These are phyloP conservation scores for Betula pendula DNA, from an alignment of 306 rosid genomes.

Conservation along the genomic window DNA sequence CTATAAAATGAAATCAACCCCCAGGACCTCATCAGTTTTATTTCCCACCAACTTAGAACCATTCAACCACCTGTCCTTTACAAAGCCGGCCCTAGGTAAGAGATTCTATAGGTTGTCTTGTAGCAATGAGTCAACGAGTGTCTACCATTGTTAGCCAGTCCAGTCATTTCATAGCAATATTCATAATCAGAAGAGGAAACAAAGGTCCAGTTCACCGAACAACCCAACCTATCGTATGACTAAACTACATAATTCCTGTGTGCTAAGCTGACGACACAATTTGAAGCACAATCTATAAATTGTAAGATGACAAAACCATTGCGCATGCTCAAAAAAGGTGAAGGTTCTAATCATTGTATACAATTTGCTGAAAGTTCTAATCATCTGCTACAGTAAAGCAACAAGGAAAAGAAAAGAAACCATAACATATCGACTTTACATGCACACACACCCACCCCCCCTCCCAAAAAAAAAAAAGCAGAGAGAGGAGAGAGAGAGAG, in stretches of 20 bases:
- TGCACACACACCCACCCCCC: neutral
- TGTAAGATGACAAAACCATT: neutral
- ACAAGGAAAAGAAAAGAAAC: neutral
- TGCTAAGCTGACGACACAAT: neutral
- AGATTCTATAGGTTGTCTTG: neutral
- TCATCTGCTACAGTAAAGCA: neutral
- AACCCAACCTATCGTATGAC: constrained; percentile 22
- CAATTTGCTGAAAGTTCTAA: neutral
- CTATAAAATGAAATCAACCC: neutral
- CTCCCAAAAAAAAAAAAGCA: neutral
- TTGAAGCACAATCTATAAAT: constrained; percentile 4
- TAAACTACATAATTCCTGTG: constrained; percentile 15
- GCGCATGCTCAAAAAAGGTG: neutral
- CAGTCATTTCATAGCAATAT: constrained; percentile 10
- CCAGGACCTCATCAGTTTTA: neutral
- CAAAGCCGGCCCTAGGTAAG: neutral
- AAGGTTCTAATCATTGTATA: neutral
- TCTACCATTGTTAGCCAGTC: constrained; percentile 8
- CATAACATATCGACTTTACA: neutral
- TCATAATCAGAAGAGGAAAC: constrained; percentile 5
- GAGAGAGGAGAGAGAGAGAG: constrained; percentile 27
- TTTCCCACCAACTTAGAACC: neutral
- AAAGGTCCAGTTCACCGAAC: constrained; percentile 24
- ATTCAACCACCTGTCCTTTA: neutral
- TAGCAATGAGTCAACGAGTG: neutral